Percentiles rank a stretch among this genome's conserved stretches.
Conservation (phyloP, 73 alveolate genomes). For the Tetrahymena elliotti region DNA sequence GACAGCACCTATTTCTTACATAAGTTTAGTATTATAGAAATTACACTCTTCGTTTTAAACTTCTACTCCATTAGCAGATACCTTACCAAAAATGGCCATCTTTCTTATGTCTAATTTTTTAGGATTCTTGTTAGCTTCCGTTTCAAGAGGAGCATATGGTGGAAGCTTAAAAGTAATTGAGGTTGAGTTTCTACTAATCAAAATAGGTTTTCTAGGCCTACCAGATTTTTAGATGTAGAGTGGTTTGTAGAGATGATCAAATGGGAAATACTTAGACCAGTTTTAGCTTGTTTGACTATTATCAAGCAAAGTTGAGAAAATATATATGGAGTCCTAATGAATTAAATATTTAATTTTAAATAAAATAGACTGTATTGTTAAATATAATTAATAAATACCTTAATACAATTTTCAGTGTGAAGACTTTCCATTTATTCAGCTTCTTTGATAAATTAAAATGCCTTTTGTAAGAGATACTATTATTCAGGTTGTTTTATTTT, state of each 20-base stretch:
- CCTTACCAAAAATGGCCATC: slow-evolving; percentile 68
- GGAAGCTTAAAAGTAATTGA: slow-evolving; percentile 63
- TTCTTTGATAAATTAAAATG: slow-evolving; percentile 46
- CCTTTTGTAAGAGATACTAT: slow-evolving; percentile 43
- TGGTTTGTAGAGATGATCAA: slow-evolving; percentile 40
- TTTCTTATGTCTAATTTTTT: slow-evolving; percentile 51
- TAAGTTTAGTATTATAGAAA: slow-evolving; percentile 61
- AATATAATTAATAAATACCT: not conserved
- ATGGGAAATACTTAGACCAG: slow-evolving; percentile 55
- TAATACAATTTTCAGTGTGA: slow-evolving; percentile 33
- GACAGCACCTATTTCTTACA: slow-evolving; percentile 50
- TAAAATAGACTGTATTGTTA: too few species aligned
- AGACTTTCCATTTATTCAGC: slow-evolving; percentile 54
- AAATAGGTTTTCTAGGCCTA: slow-evolving; percentile 62
- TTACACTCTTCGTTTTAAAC: slow-evolving; percentile 29
- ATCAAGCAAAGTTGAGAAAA: slow-evolving; percentile 48
- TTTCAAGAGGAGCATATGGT: slow-evolving; percentile 48
- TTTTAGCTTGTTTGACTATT: slow-evolving; percentile 24
- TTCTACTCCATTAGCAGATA: slow-evolving; percentile 69
- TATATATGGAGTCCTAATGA: slow-evolving; percentile 44
- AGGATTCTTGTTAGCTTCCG: slow-evolving; percentile 49
- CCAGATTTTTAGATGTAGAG: slow-evolving; percentile 44
- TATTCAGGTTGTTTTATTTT: slow-evolving; percentile 54
- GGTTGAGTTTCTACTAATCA: slow-evolving; percentile 56
- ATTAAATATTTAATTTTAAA: not conserved